Conservation (phyloP, 495 filamentous ascomycete species). For the Pyrenula aspistea region DNA sequence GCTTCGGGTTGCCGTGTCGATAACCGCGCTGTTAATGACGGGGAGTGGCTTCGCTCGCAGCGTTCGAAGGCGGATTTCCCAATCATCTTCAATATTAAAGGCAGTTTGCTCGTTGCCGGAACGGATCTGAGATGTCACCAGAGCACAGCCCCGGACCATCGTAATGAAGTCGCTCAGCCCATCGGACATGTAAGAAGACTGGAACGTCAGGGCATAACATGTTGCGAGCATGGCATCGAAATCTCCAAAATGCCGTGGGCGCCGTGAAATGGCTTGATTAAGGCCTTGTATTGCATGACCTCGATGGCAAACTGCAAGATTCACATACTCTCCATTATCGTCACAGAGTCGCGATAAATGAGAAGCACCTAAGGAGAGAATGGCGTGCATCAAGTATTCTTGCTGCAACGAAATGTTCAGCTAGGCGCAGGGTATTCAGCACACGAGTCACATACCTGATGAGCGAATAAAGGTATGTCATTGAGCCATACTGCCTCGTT, state of each 20-base stretch:
- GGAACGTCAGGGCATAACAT: constrained; percentile 47
- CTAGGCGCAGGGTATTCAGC: background rate
- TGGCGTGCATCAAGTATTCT: constrained; percentile 38
- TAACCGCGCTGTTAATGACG: constrained; percentile 19
- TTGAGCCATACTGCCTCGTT: constrained; percentile 46
- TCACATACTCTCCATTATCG: constrained; percentile 9
- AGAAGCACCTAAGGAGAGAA: constrained; percentile 45
- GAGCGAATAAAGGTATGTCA: constrained; percentile 40
- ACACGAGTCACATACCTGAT: constrained; percentile 29
- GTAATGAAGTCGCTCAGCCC: constrained; percentile 51
- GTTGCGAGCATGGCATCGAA: constrained; percentile 42
- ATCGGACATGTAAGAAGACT: constrained; percentile 45
- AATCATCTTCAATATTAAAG: constrained; percentile 28
- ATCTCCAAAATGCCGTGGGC: constrained; percentile 18
- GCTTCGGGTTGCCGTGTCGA: constrained; percentile 19
- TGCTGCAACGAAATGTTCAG: constrained; percentile 9
- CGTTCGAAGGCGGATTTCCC: constrained; percentile 13
- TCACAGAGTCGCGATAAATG: constrained; percentile 28
- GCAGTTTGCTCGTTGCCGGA: constrained; percentile 26
- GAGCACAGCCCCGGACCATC: constrained; percentile 45
- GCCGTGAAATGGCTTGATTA: constrained; percentile 28
- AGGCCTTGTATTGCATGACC: constrained; percentile 44
- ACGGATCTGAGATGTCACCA: constrained; percentile 39
- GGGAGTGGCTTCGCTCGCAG: constrained; percentile 21
- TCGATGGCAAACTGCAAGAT: constrained; percentile 38